Evolutionary conservation across 1,284 basidiomycete species (phyloP).

Genomic region (Jaminaea rosea): DNA sequence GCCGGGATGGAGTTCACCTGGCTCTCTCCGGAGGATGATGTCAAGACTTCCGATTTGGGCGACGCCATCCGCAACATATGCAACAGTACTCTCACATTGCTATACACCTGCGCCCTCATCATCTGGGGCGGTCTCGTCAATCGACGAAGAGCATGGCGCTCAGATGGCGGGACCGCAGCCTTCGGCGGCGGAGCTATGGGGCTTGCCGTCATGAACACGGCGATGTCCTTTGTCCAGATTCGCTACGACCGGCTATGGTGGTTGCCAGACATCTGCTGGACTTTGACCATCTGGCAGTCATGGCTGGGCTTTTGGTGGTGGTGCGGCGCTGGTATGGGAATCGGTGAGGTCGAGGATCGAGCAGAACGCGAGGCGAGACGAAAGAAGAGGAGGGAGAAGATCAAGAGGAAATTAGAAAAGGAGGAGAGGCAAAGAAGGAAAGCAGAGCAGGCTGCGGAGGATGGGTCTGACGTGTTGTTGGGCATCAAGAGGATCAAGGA

Average conservation of each 20-base stretch:
- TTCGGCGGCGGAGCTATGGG: constrained; percentile 59
- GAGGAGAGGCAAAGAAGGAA: constrained; percentile 25
- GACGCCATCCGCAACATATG: constrained; percentile 82
- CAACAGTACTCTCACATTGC: constrained; percentile 84
- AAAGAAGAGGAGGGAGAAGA: constrained; percentile 8
- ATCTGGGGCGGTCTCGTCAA: constrained; percentile 92
- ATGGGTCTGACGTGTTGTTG: constrained; percentile 21
- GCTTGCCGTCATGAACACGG: constrained; percentile 39
- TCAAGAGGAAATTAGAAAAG: constrained; percentile 24
- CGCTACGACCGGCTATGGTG: constrained; percentile 44
- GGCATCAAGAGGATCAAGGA: constrained; percentile 24
- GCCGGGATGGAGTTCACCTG: constrained; percentile 77
- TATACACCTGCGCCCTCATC: constrained; percentile 80
- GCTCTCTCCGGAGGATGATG: constrained; percentile 52
- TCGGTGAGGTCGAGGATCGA: constrained; percentile 45
- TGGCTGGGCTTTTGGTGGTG: constrained; percentile 49
- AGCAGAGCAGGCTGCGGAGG: constrained; percentile 16
- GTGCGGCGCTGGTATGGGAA: constrained; percentile 47
- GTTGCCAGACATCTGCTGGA: constrained; percentile 41
- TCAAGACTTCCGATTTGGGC: constrained; percentile 56
- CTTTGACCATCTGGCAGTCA: constrained; percentile 45
- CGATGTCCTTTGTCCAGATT: constrained; percentile 43
- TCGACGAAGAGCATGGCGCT: constrained; percentile 82
- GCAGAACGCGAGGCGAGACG: constrained; percentile 21
- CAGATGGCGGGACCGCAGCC: constrained; percentile 78